Evolutionary conservation across 139 green algal genomes (phyloP).

Genomic region (Desmodesmus armatus): DNA sequence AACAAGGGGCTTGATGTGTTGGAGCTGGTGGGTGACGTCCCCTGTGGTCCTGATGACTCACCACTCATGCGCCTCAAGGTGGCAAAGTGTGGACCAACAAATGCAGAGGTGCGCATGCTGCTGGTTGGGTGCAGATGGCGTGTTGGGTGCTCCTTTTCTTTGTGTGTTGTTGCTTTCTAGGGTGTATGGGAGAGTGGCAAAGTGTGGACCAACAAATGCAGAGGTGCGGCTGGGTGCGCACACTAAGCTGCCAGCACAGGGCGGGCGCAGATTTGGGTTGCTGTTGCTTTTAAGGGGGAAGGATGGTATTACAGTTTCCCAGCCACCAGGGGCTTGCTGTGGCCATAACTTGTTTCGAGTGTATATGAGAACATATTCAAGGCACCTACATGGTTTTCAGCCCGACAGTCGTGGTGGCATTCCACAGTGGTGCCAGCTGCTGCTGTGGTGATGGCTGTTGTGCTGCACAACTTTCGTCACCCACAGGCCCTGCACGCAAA

Average conservation of each 20-base stretch:
- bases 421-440: no score
- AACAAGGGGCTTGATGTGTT: conserved; percentile 62
- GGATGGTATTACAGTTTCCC: neutral
- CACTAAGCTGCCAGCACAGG: neutral
- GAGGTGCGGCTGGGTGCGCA: neutral
- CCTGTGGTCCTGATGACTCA: conserved; percentile 57
- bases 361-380: no score
- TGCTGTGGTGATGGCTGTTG: no score
- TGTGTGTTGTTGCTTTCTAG: neutral
- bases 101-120: conserved; percentile 39
- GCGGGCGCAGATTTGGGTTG: no score
- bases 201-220: conserved; percentile 29
- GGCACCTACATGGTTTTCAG: no score
- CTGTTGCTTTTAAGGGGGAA: neutral
- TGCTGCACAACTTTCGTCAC: no score
- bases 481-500: no score
- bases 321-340: neutral
- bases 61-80: conserved; percentile 50
- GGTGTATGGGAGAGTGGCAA: neutral
- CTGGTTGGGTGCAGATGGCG: neutral
- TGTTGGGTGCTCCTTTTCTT: no score
- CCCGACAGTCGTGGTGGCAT: no score
- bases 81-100: conserved; percentile 18
- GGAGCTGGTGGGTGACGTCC: conserved; percentile 52
- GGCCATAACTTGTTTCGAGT: neutral